A percentile compares a stretch with the other conserved stretches of the same genome.
Evolutionary conservation across 2,329 filamentous ascomycete species (phyloP).

Genomic region (Anthostomella pinea): DNA sequence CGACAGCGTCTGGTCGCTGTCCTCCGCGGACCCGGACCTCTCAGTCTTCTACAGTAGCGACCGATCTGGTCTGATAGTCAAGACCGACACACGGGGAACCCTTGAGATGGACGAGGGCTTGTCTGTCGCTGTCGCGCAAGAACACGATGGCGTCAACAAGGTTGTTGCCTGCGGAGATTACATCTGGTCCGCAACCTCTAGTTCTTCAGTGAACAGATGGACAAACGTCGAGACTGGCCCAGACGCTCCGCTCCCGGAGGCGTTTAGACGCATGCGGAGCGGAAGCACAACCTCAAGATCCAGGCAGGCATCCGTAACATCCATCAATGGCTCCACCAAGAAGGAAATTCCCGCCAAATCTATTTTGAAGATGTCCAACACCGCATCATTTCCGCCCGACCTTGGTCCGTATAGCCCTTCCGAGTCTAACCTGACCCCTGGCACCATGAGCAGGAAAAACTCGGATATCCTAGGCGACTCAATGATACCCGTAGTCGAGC

Average conservation of each 20-base stretch:
- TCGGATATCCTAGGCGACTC: slow-evolving; percentile 54
- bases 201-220: slow-evolving; percentile 92
- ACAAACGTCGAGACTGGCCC: slow-evolving; percentile 76
- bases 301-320: slow-evolving; percentile 33
- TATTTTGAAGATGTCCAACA: slow-evolving; percentile 79
- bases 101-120: slow-evolving; percentile 79
- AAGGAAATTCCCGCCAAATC: slow-evolving; percentile 74
- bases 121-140: slow-evolving; percentile 86
- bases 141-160: slow-evolving; percentile 78
- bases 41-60: slow-evolving; percentile 94
- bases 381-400: slow-evolving; percentile 68
- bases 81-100: slow-evolving; percentile 81
- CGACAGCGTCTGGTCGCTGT: slow-evolving; percentile 95
- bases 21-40: slow-evolving; percentile 80
- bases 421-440: slow-evolving; percentile 46
- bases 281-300: slow-evolving; percentile 38
- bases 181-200: slow-evolving; percentile 86
- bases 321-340: slow-evolving; percentile 38
- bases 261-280: slow-evolving; percentile 46
- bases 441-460: slow-evolving; percentile 50
- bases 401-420: slow-evolving; percentile 45
- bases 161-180: slow-evolving; percentile 68
- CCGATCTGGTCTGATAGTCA: slow-evolving; percentile 88
- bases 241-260: slow-evolving; percentile 63
- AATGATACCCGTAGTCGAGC: slow-evolving; percentile 50